These are phyloP conservation scores for Nemania abortiva DNA, from an alignment of 2,329 filamentous ascomycete species.

Conservation along the genomic window DNA sequence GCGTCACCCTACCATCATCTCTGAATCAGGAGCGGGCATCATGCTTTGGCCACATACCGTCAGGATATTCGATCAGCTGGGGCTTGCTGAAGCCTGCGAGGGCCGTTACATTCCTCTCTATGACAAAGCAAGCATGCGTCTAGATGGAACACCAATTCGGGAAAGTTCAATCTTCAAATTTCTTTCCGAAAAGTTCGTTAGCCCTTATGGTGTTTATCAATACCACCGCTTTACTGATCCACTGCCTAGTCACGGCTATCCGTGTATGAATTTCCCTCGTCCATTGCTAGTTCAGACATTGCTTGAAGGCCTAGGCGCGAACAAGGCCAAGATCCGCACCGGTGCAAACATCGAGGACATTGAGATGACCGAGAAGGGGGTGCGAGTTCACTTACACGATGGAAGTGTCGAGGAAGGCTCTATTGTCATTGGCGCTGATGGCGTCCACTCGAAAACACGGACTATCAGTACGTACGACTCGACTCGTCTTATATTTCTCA, in stretches of 20 bases:
- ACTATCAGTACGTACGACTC: conserved; percentile 19
- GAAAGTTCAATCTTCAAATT: conserved; percentile 8
- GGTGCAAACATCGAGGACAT: conserved; percentile 27
- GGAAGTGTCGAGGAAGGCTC: conserved; percentile 37
- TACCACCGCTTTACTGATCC: not conserved
- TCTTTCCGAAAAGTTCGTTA: conserved; percentile 22
- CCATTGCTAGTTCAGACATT: conserved; percentile 26
- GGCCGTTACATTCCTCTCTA: conserved; percentile 30
- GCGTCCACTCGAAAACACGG: conserved; percentile 35
- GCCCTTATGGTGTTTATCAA: not conserved
- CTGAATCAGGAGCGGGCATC: conserved; percentile 33
- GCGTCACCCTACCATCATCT: conserved; percentile 24
- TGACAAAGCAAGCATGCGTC: conserved; percentile 16
- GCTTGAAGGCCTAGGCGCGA: conserved; percentile 19
- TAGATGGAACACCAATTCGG: conserved; percentile 27
- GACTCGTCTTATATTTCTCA: not conserved
- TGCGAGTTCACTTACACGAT: conserved; percentile 33
- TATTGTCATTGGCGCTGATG: conserved; percentile 39
- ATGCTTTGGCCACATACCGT: conserved; percentile 34
- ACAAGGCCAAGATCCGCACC: conserved; percentile 26
- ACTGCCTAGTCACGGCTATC: conserved; percentile 32
- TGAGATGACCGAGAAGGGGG: conserved; percentile 29
- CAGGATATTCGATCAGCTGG: conserved; percentile 36
- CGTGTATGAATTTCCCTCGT: conserved; percentile 36
- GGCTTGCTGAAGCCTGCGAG: conserved; percentile 25